phyloP scores from a whole-genome alignment of 176 grass and related monocot genomes.

The Cenchrus americanus region DNA sequence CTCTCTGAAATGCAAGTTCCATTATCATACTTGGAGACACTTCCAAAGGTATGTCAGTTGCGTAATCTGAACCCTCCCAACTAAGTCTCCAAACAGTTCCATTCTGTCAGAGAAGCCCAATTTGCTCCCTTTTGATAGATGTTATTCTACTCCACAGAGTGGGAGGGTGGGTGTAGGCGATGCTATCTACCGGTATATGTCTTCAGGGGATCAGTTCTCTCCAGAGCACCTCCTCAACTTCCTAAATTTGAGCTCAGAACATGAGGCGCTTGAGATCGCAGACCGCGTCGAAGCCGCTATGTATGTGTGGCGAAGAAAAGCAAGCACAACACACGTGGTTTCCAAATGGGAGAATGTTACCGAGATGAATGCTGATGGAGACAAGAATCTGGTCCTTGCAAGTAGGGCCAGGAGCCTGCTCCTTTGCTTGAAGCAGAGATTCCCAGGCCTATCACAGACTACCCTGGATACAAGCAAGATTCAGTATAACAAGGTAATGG shows the following conservation, averaged over 20 bases:
- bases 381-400: slow-evolving; percentile 80
- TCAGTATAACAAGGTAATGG: slow-evolving; percentile 88
- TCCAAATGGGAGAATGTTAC: slow-evolving; percentile 82
- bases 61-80: background rate
- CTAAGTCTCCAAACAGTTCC: background rate
- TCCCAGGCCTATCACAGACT: slow-evolving; percentile 85
- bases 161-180: slow-evolving; percentile 76
- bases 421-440: slow-evolving; percentile 87
- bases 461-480: slow-evolving; percentile 94
- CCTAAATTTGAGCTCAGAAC: slow-evolving; percentile 77
- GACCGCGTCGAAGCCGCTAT: slow-evolving; percentile 75
- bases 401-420: slow-evolving; percentile 73
- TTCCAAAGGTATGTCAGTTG: slow-evolving; percentile 71
- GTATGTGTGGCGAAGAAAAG: slow-evolving; percentile 81
- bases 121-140: slow-evolving; percentile 8
- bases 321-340: slow-evolving; percentile 55
- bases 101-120: background rate
- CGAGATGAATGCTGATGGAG: slow-evolving; percentile 64
- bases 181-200: slow-evolving; percentile 73
- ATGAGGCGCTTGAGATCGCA: slow-evolving; percentile 86
- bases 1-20: slow-evolving; percentile 93
- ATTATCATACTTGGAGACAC: slow-evolving; percentile 66
- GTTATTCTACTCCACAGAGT: slow-evolving; percentile 50
- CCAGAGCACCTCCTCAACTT: slow-evolving; percentile 77
- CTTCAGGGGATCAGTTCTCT: slow-evolving; percentile 77